A percentile compares a stretch with the other conserved stretches of the same genome.
Conservation (phyloP, 441 rosid species). For the Pelargonium cotyledonis region DNA sequence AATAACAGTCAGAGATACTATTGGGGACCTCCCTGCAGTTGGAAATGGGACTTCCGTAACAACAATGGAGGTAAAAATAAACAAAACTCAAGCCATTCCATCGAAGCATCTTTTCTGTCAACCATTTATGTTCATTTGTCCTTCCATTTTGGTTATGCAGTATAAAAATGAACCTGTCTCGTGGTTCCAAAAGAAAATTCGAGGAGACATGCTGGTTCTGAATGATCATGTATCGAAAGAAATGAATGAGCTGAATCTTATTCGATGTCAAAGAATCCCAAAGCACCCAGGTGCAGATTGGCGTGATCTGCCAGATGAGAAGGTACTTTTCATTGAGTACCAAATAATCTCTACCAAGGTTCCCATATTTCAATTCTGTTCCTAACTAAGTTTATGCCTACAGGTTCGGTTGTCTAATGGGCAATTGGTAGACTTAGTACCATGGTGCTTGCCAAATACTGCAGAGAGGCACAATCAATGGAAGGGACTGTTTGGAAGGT, state of each 20-base stretch:
- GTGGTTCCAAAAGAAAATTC: constrained; percentile 61
- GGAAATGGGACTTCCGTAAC: constrained; percentile 52
- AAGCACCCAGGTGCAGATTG: constrained; percentile 87
- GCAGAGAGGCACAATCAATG: constrained; percentile 70
- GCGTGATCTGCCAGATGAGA: constrained; percentile 71
- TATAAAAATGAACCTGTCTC: constrained; percentile 51
- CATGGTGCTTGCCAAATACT: constrained; percentile 75
- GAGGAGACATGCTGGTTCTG: constrained; percentile 42
- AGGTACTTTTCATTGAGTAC: constrained; percentile 28
- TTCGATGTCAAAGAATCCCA: constrained; percentile 62
- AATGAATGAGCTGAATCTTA: constrained; percentile 76
- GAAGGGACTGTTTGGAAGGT: constrained; percentile 85
- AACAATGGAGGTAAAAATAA: constrained; percentile 37
- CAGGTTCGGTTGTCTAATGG: constrained; percentile 65
- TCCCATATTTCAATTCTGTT: background rate
- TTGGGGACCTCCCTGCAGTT: constrained; percentile 78
- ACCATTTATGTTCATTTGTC: too few species aligned
- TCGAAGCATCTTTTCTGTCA: too few species aligned
- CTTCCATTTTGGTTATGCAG: constrained; percentile 31
- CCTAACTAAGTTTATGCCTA: background rate
- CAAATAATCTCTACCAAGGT: too few species aligned
- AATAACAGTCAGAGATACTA: constrained; percentile 85
- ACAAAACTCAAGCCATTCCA: too few species aligned
- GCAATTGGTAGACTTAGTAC: constrained; percentile 54
- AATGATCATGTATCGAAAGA: constrained; percentile 72